phyloP scores from a whole-genome alignment of 2,329 filamentous ascomycete species.

The Diplodia corticola region DNA sequence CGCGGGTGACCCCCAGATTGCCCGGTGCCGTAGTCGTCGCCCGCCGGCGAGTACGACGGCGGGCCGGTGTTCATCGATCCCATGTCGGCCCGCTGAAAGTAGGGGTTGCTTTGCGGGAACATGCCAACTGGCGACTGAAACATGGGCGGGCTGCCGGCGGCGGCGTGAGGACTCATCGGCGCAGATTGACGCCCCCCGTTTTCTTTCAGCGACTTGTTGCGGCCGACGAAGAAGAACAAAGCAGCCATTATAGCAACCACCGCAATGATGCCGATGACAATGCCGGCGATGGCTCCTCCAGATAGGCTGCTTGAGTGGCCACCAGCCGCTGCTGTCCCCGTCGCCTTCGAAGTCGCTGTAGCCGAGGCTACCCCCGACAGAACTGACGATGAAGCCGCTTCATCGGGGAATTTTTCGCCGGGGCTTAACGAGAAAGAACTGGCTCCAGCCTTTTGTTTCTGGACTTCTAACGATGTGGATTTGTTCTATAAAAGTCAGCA shows the following conservation, averaged over 20 bases:
- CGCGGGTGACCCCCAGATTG: background rate
- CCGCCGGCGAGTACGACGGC: constrained; percentile 12
- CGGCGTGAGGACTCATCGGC: constrained; percentile 2
- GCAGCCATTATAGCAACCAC: constrained; percentile 62
- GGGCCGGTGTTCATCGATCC: background rate
- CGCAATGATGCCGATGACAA: constrained; percentile 64
- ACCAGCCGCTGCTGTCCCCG: background rate
- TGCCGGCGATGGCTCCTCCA: constrained; percentile 46
- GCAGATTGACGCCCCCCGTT: background rate
- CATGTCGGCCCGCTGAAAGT: constrained; percentile 1
- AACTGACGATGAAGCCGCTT: constrained; percentile 27
- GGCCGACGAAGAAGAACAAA: constrained; percentile 65
- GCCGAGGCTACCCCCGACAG: background rate
- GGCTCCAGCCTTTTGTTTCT: constrained; percentile 28
- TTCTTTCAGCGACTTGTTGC: constrained; percentile 27
- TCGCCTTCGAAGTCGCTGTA: background rate
- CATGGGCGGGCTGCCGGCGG: constrained; percentile 8
- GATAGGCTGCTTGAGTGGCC: constrained; percentile 31
- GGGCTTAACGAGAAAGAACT: constrained; percentile 36
- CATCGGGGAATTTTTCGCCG: constrained; percentile 43
- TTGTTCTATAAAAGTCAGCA: constrained; percentile 18
- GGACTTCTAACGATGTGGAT: background rate
- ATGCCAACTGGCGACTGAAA: constrained; percentile 17
- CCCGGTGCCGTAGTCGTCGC: constrained; percentile 2
- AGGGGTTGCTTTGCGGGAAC: background rate